Base-by-base conservation (phyloP, 495 filamentous ascomycete species). In the Letharia columbiana region DNA sequence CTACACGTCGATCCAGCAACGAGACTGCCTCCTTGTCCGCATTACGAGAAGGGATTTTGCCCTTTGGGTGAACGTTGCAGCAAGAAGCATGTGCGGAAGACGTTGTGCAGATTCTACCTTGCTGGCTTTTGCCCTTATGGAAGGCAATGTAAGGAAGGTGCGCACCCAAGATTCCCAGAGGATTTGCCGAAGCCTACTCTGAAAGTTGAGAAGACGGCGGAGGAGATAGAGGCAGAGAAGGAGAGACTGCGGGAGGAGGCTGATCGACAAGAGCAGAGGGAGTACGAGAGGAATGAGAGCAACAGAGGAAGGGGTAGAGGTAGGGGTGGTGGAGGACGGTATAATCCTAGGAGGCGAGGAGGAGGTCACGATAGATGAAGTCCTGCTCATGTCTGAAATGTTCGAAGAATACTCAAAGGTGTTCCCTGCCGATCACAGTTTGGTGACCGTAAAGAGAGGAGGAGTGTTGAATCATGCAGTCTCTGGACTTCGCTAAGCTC, bases 1-100 rank as follows among this genome's bases (percentile, higher is more conserved):
- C 85, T 96, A 37, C 94, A 98, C 77, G 89, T 96, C 70, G 90
- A 94, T 66, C 91, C 94, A 28, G 85, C 88, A 58, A 84, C 83
- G 31, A 84, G 87, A 66, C 80, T 96, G 9, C 89, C 94, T 8
- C 86, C 91, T 0, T 98, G 94, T 71, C 92, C 92, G 64, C 90
- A 96, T 77, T 98, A 96, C 77, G 91, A 96, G 62, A 84, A 86
- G n/a, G 94, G 94, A 2, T 98, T 96, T 77, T 98, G 95, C 69
- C 90, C 91, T 33, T 80, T 97, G 18, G 95, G 94, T 0, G 89
- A 92, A 5, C 77, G 82, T 37, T 98, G 94, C 74, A 86, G 88
- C 13, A 90, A 96, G 77, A 88, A 89, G 68, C 94, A 98, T 75
- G 85, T 95, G 60, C 85, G 90, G 42, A 83, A 83, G 52, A 76